phyloP scores from a whole-genome alignment of 2,329 filamentous ascomycete genomes.

The Chrysoporthe cubensis region DNA sequence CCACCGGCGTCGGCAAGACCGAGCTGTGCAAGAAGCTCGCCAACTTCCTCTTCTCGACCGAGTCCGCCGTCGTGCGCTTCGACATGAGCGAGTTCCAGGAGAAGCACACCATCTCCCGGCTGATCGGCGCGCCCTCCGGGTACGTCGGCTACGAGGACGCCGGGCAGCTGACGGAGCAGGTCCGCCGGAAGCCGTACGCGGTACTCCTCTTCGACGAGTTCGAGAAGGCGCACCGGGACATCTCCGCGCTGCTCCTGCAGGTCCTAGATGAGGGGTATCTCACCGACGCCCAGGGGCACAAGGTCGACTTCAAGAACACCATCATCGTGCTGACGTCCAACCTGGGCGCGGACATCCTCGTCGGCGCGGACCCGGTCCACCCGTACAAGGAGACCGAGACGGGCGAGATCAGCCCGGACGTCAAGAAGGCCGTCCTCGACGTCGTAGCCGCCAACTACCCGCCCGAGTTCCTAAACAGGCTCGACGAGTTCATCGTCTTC shows the following conservation, averaged over 20 bases:
- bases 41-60: slow-evolving; percentile 88
- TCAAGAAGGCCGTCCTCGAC: slow-evolving; percentile 85
- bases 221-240: slow-evolving; percentile 95
- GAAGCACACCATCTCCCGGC: slow-evolving; percentile 90
- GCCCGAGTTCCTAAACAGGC: slow-evolving; percentile 94
- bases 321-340: slow-evolving; percentile 97
- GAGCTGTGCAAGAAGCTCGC: slow-evolving; percentile 97
- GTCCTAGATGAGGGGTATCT: slow-evolving; percentile 96
- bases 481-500: slow-evolving; percentile 97
- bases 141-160: slow-evolving; percentile 98
- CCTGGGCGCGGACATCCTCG: slow-evolving; percentile 87
- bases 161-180: slow-evolving; percentile 92
- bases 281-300: slow-evolving; percentile 93
- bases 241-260: slow-evolving; percentile 87
- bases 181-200: slow-evolving; percentile 92
- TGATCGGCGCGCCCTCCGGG: slow-evolving; percentile 91
- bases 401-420: slow-evolving; percentile 72
- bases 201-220: slow-evolving; percentile 97
- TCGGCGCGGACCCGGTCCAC: slow-evolving; percentile 70
- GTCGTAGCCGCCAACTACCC: slow-evolving; percentile 76
- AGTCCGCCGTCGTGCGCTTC: slow-evolving; percentile 88
- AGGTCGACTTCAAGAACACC: slow-evolving; percentile 95
- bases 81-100: slow-evolving; percentile 99
- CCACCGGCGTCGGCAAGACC: slow-evolving; percentile 96
- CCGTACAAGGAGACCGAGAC: slow-evolving; percentile 65